Evolutionary conservation across 2,329 filamentous ascomycete species (phyloP), one percentile per base, ranked within the genome.

Genomic region (Pestalotiopsis sp.): DNA sequence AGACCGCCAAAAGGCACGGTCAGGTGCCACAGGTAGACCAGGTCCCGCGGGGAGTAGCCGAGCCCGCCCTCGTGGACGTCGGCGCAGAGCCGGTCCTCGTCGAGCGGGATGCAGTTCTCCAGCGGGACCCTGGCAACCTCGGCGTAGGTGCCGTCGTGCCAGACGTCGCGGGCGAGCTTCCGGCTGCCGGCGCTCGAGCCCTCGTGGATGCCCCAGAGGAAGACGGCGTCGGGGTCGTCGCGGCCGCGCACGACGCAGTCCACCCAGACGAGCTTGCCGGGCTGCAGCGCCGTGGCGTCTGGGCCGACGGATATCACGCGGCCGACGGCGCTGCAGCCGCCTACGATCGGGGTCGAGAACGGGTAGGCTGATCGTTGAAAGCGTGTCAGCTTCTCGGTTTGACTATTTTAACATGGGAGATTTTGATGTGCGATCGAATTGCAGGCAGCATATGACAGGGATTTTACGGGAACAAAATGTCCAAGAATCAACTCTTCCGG

Each of bases 1-100:
- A 87, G 73, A 0, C 86, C 86, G 5, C 84, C 85, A 68, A 79
- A 85, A 0, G 82, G 76, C 1, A 87, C 82, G 0, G 83, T 66
- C 4, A 80, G 68, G 9, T 74, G 69, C 5, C 73, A 62, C 20
- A 86, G 69, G 40, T 78, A 79, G 56, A 77, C 70, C 65, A 87
- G 74, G 17, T 86, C 80, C 2, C 73, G 68, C 11, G 80, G 23
- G 0, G 69, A 70, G 71, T 86, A 86, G 1, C 82, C 83, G n/a
- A 80, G 66, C 2, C 31, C 31, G 7, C 68, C 69, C 23, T 65
- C 71, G 25, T 74, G 71, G 25, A 25, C 64, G 70, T 67, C 2
- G 72, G 67, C 25, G 69, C 71, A 72, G 61, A 82, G 71, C 9
- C 70, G 41, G 4, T 62, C 58, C 70, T 82, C 80, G 66, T 82